Conservation (phyloP, 148 eudicot species). For the Suaeda aralocaspica region DNA sequence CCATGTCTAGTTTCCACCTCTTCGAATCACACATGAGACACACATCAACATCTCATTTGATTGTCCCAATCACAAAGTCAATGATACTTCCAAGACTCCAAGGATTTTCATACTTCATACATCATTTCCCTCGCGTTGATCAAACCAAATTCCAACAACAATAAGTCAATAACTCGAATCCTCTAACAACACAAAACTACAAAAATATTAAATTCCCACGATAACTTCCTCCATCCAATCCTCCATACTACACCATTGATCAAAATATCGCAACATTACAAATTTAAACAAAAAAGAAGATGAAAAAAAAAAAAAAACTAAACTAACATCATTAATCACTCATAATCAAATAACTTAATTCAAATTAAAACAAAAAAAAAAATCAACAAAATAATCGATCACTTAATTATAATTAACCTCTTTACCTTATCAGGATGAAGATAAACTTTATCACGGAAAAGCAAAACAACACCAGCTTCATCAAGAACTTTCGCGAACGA, state of each 20-base stretch:
- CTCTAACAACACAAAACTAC: no score
- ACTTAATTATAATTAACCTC: background rate
- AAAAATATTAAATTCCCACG: background rate
- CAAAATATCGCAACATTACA: background rate
- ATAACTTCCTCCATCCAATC: background rate
- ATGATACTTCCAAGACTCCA: background rate
- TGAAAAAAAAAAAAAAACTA: background rate
- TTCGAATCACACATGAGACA: background rate
- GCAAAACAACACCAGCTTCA: slow-evolving; percentile 86
- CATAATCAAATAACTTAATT: background rate
- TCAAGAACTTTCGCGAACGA: slow-evolving; percentile 63
- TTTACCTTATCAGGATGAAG: slow-evolving; percentile 88
- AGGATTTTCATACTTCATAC: no score
- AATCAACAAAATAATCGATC: background rate
- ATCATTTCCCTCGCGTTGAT: no score
- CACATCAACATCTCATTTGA: background rate
- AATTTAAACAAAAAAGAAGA: no score
- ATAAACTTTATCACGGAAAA: slow-evolving; percentile 76
- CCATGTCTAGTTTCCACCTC: no score
- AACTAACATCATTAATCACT: background rate
- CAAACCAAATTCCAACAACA: no score
- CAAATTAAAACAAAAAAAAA: no score
- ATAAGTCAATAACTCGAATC: background rate
- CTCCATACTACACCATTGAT: background rate
- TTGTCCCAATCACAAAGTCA: background rate